Evolutionary conservation across 768 basidiomycete species (phyloP).

Genomic region (Clathrus columnatus): DNA sequence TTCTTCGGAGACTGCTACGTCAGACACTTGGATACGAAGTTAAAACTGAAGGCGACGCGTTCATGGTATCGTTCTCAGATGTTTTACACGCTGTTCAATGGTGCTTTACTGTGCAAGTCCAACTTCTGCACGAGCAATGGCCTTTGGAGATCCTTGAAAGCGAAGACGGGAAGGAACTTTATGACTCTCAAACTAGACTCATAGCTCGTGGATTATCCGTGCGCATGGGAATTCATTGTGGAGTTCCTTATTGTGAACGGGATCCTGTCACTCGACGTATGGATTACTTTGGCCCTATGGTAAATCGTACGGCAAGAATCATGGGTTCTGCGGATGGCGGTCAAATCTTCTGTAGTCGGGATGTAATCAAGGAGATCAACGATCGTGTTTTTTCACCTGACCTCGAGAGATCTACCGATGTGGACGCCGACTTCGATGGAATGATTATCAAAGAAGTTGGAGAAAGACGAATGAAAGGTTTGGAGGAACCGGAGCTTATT

Average conservation of each 20-base stretch:
- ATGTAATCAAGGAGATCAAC: conserved; percentile 74
- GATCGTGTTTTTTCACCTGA: conserved; percentile 43
- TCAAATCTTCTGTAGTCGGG: conserved; percentile 86
- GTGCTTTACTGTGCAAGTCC: conserved; percentile 78
- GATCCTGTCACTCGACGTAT: conserved; percentile 90
- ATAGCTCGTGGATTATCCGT: conserved; percentile 86
- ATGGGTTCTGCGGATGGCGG: conserved; percentile 78
- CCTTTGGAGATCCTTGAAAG: conserved; percentile 89
- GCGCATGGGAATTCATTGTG: conserved; percentile 96
- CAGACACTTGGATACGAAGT: conserved; percentile 96
- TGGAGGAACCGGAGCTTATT: conserved; percentile 83
- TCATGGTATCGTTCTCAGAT: conserved; percentile 96
- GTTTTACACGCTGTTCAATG: conserved; percentile 83
- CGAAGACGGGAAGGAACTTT: conserved; percentile 78
- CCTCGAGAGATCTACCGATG: conserved; percentile 23
- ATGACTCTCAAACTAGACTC: conserved; percentile 54
- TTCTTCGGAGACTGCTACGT: conserved; percentile 78
- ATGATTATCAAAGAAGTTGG: conserved; percentile 69
- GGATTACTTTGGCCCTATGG: conserved; percentile 97
- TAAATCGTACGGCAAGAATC: conserved; percentile 87
- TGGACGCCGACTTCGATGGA: conserved; percentile 62
- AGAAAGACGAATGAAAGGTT: conserved; percentile 87
- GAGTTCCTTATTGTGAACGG: conserved; percentile 77
- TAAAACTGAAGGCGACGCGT: conserved; percentile 98
- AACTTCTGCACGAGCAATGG: conserved; percentile 78